Percentiles rank a stretch among this genome's conserved stretches.
These are phyloP conservation scores for Tetragonia tetragonoides DNA, from an alignment of 148 eudicot genomes.

Conservation along the genomic window DNA sequence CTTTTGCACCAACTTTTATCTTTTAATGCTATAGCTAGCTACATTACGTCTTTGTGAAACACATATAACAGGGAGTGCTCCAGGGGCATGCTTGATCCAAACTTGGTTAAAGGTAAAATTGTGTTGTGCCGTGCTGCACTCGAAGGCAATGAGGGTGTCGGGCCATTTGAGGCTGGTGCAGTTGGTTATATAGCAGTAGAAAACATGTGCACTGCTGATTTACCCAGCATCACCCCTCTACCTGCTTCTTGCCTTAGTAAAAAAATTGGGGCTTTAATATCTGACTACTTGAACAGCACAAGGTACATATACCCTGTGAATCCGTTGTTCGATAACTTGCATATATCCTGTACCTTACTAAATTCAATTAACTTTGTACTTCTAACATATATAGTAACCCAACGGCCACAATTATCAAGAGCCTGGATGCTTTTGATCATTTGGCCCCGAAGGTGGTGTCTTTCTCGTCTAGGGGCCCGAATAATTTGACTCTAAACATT, in stretches of 20 bases:
- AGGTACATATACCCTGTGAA: background rate
- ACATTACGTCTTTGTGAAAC: no score
- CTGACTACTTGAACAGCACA: background rate
- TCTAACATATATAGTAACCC: background rate
- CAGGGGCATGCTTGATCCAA: background rate
- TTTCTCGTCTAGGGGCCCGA: conserved; percentile 17
- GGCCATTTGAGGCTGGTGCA: background rate
- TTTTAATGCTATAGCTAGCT: no score
- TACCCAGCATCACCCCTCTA: background rate
- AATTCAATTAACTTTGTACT: background rate
- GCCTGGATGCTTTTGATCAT: background rate
- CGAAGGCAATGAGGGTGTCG: background rate
- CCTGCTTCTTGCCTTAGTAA: background rate
- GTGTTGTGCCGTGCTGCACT: background rate
- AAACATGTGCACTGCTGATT: background rate
- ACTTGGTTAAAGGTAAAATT: background rate
- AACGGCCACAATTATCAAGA: background rate
- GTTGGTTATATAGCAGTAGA: background rate
- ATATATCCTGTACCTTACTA: no score
- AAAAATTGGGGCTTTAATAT: background rate
- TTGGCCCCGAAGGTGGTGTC: background rate
- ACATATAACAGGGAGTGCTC: no score
- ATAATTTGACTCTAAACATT: background rate
- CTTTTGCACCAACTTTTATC: no score
- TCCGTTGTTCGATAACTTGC: no score